phyloP scores from a whole-genome alignment of 179 eudicot genomes.

The Spergularia azorica region DNA sequence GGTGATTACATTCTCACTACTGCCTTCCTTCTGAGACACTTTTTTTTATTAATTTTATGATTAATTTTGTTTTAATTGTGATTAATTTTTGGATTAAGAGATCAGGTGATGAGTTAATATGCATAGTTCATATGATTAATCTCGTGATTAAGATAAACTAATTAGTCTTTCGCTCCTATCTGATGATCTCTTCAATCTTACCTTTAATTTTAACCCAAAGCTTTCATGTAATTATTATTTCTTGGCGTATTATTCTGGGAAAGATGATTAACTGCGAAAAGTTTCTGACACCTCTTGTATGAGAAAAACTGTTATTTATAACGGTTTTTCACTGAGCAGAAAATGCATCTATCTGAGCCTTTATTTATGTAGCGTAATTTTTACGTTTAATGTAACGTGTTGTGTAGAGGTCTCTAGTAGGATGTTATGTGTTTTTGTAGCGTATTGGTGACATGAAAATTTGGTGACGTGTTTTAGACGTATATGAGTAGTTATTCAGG shows the following conservation, averaged over 20 bases:
- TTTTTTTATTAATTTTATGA: background rate
- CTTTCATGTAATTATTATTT: background rate
- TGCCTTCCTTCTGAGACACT: conserved; percentile 57
- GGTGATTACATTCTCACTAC: conserved; percentile 32
- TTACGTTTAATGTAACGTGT: too few species aligned
- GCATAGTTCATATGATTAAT: conserved; percentile 70
- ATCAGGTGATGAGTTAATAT: conserved; percentile 47
- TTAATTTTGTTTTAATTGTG: background rate
- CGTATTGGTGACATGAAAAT: too few species aligned
- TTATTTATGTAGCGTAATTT: background rate
- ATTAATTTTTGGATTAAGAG: background rate
- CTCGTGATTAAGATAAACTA: conserved; percentile 43
- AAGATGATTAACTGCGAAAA: conserved; percentile 30
- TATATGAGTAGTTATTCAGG: conserved; percentile 36
- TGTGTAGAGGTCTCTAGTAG: too few species aligned
- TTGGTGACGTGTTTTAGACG: too few species aligned
- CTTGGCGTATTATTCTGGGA: background rate
- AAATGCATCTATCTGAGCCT: conserved; percentile 43
- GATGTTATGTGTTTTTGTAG: too few species aligned
- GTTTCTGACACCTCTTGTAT: conserved; percentile 53
- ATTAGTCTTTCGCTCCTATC: conserved; percentile 89
- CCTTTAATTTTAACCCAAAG: background rate
- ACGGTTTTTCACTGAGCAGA: conserved; percentile 39
- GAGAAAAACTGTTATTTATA: conserved; percentile 30
- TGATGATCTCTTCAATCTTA: conserved; percentile 42